phyloP scores from a whole-genome alignment of 2,329 filamentous ascomycete genomes.

The Blastomyces gilchristii region DNA sequence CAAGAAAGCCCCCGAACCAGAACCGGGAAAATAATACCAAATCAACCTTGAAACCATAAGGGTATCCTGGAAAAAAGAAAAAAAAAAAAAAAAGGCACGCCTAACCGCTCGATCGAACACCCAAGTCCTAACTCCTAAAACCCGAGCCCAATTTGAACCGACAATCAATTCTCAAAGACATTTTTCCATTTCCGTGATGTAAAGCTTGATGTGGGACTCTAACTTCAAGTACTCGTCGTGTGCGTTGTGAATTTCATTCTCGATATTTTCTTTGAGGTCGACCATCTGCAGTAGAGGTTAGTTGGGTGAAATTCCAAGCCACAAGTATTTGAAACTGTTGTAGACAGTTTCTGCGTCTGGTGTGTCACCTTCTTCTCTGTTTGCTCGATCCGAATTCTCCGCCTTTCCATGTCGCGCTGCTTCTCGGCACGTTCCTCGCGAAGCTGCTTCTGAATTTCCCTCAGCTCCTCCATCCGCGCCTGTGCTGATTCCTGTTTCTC shows the following conservation, averaged over 20 bases:
- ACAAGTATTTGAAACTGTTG: not conserved
- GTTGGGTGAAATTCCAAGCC: constrained; percentile 16
- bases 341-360: not conserved
- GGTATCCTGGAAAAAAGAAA: not conserved
- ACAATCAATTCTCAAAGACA: constrained; percentile 42
- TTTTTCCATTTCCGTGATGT: constrained; percentile 99
- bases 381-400: constrained; percentile 89
- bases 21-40: not conserved
- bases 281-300: constrained; percentile 57
- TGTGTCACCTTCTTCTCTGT: constrained; percentile 86
- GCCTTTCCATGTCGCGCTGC: constrained; percentile 80
- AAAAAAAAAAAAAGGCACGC: not conserved
- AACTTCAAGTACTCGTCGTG: constrained; percentile 95
- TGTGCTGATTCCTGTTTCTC: constrained; percentile 73
- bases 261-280: constrained; percentile 94
- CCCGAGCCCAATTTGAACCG: not conserved
- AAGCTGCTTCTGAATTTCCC: constrained; percentile 66
- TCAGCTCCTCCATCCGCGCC: constrained; percentile 80
- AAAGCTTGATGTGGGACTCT: constrained; percentile 92
- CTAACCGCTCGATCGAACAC: constrained; percentile 3
- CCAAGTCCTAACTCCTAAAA: not conserved
- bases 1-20: not conserved
- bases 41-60: not conserved
- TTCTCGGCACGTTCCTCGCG: constrained; percentile 79
- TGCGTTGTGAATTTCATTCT: constrained; percentile 81